Percentiles rank a stretch among this genome's conserved stretches.
Conservation (phyloP, 2,329 filamentous ascomycete species). For the Pseudogymnoascus sp. region DNA sequence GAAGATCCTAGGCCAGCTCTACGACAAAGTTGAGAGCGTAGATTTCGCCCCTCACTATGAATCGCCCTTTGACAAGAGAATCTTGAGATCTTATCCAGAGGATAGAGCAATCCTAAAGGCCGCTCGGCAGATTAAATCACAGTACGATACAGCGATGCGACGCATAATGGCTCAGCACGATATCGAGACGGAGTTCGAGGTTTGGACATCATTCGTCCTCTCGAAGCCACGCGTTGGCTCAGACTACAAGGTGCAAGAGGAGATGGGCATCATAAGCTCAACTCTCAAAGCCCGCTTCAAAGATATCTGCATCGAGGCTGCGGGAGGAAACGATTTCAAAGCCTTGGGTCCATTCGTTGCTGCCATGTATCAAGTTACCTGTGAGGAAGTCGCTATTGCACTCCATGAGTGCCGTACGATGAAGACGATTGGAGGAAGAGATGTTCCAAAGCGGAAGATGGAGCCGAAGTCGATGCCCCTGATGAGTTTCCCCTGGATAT, state of each 20-base stretch:
- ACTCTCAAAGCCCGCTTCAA: conserved; percentile 63
- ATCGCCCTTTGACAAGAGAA: conserved; percentile 64
- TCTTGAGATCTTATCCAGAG: conserved; percentile 56
- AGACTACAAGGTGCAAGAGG: conserved; percentile 83
- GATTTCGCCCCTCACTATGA: conserved; percentile 68
- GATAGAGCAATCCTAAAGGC: conserved; percentile 45
- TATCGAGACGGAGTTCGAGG: conserved; percentile 81
- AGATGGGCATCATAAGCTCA: conserved; percentile 60
- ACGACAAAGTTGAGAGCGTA: conserved; percentile 60
- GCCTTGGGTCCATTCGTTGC: conserved; percentile 64
- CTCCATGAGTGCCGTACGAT: conserved; percentile 39
- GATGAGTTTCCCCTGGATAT: conserved; percentile 93
- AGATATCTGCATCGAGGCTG: conserved; percentile 54
- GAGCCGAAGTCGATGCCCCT: conserved; percentile 57
- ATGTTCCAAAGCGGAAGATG: conserved; percentile 31
- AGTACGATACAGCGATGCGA: conserved; percentile 70
- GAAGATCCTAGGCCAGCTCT: conserved; percentile 72
- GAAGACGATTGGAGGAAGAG: conserved; percentile 31
- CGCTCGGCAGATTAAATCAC: conserved; percentile 59
- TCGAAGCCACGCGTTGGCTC: conserved; percentile 60
- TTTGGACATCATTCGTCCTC: conserved; percentile 81
- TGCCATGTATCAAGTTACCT: conserved; percentile 81
- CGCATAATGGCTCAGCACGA: conserved; percentile 80
- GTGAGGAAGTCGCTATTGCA: conserved; percentile 56
- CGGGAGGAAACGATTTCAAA: conserved; percentile 50